phyloP scores from a whole-genome alignment of 495 filamentous ascomycete species.

The Xylaria telfairii region DNA sequence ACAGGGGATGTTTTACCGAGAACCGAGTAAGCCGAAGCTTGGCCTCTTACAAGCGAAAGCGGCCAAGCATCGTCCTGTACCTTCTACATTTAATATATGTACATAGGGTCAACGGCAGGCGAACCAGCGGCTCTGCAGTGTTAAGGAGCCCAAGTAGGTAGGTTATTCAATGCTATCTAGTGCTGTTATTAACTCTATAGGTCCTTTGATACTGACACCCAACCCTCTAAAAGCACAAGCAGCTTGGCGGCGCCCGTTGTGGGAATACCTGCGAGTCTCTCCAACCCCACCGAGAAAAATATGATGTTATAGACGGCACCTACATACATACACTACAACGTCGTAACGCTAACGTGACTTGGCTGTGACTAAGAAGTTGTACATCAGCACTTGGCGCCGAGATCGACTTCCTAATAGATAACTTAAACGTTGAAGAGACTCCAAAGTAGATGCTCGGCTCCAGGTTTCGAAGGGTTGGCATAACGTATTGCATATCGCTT shows the following conservation, averaged over 20 bases:
- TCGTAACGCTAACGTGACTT: constrained; percentile 8
- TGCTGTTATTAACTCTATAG: neutral
- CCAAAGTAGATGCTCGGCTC: neutral
- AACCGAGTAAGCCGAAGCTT: neutral
- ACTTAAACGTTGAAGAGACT: neutral
- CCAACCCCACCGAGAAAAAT: neutral
- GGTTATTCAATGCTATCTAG: neutral
- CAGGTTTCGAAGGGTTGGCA: neutral
- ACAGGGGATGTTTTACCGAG: neutral
- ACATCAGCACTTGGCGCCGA: constrained; percentile 1
- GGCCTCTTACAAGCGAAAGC: neutral
- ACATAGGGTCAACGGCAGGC: neutral
- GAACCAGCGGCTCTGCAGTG: neutral
- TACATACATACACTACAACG: neutral
- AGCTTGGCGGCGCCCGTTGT: constrained; percentile 10
- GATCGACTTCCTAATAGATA: neutral
- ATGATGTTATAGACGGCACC: neutral
- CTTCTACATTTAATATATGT: neutral
- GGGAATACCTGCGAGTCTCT: neutral
- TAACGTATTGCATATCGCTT: neutral
- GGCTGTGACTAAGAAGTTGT: neutral
- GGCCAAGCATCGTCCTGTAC: neutral
- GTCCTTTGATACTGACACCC: neutral
- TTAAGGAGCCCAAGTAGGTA: neutral
- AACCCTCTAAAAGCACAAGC: neutral